Evolutionary conservation across 179 eudicot genomes (phyloP).

Genomic region (Nepenthes alata): DNA sequence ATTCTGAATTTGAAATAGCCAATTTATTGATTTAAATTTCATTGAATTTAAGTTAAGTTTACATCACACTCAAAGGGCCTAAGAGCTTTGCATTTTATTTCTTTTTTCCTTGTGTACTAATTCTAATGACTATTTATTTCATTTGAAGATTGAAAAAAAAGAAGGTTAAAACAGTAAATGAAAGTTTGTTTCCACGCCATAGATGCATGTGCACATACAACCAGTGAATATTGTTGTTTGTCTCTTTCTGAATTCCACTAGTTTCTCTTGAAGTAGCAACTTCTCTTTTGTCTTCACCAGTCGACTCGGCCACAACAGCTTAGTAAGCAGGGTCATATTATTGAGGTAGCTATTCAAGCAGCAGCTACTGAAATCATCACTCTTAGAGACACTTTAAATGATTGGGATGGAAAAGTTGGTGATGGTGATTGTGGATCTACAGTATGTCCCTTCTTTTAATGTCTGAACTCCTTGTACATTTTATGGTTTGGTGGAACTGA

Average conservation of each 20-base stretch:
- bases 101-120: too few species aligned
- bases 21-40: too few species aligned
- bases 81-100: too few species aligned
- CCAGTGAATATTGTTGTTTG: background rate
- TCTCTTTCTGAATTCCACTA: slow-evolving; percentile 7
- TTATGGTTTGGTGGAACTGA: slow-evolving; percentile 6
- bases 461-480: background rate
- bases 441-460: slow-evolving; percentile 33
- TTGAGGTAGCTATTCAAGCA: slow-evolving; percentile 85
- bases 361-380: slow-evolving; percentile 57
- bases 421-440: slow-evolving; percentile 99
- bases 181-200: too few species aligned
- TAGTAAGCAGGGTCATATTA: slow-evolving; percentile 46
- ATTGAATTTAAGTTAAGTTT: too few species aligned
- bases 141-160: too few species aligned
- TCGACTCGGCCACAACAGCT: slow-evolving; percentile 56
- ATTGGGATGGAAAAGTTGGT: slow-evolving; percentile 96
- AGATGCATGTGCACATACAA: too few species aligned
- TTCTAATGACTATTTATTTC: too few species aligned
- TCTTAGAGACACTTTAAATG: slow-evolving; percentile 69
- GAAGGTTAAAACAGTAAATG: too few species aligned
- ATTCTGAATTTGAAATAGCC: too few species aligned
- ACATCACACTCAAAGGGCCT: too few species aligned
- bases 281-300: slow-evolving; percentile 25
- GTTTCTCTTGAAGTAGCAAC: background rate